Percentiles rank a stretch among this genome's conserved stretches.
phyloP scores from a whole-genome alignment of 2,329 filamentous ascomycete species.

The Aspergillus sp. region DNA sequence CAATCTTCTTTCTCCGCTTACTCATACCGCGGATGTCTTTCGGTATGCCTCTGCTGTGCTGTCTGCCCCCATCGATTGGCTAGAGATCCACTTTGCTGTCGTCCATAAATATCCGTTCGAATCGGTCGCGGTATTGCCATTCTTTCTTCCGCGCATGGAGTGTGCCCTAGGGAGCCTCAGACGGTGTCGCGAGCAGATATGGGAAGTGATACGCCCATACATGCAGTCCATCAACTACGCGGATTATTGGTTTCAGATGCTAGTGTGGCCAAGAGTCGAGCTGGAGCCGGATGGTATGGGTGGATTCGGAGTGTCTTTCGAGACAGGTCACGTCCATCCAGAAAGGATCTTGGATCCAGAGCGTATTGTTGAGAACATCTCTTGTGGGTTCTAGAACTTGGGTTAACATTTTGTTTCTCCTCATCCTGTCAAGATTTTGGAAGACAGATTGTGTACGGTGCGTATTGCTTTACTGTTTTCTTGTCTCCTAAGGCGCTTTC shows the following conservation, averaged over 20 bases:
- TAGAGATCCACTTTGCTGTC: neutral
- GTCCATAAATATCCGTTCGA: neutral
- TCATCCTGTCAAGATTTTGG: too few species aligned
- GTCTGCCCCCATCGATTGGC: neutral
- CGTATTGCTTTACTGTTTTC: too few species aligned
- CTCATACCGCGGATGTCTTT: neutral
- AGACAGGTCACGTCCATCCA: too few species aligned
- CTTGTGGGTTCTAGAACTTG: too few species aligned
- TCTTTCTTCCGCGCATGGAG: conserved; percentile 1
- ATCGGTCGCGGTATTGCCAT: neutral
- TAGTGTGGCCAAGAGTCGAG: neutral
- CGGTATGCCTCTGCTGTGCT: neutral
- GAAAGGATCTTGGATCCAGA: too few species aligned
- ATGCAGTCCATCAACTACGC: neutral
- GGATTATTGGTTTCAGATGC: neutral
- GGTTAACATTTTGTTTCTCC: too few species aligned
- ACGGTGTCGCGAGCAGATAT: neutral
- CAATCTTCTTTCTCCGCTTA: conserved; percentile 1
- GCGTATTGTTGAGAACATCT: too few species aligned
- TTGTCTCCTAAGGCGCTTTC: too few species aligned
- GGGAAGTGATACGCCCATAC: neutral
- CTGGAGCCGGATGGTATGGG: neutral
- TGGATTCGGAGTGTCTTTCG: too few species aligned
- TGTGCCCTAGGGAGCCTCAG: neutral
- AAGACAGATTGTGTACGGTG: too few species aligned